Base-by-base conservation (phyloP, 169 alveolate genomes). In the Eimeria sp. region DNA sequence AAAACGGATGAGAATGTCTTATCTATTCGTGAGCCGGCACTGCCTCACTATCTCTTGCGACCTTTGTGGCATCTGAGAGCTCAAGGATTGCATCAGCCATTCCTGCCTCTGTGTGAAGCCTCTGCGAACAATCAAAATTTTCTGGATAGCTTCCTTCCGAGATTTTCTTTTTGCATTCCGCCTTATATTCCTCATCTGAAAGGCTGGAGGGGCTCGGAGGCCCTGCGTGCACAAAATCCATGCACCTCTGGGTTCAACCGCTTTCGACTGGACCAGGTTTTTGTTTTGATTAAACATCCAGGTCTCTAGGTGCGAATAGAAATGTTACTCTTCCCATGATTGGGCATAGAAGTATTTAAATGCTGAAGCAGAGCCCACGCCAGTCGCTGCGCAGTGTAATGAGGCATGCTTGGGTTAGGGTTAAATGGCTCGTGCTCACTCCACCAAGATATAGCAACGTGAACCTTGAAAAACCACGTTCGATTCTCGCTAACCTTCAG, bases 71-170 rank as follows among this genome's bases (percentile, higher is more conserved):
- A 46, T 87, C 94, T 37, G 94, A 87, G 52, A 87, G 94, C 68
- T 87, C 94, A 76, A 87, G 94, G 30, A 87, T 87, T 52, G 83
- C 94, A 49, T 87, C 94, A 18, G 94, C 94, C 94, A 87, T 87
- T 16, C 94, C 94, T n/a, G 94, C 94, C 25, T 87, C 94, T 33
- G 94, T 87, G 82, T 87, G 94, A n/a, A 87, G 94, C 56, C 83
- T 66, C 80, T 64, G 83, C 30, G 83, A 87, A 43, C 94, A 87
- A 43, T 87, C 94, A 49, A 87, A 87, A 66, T 87, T 87, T 27
- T 62, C 40, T 30, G 94, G 94, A 37, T 87, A 87, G 82, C 94
- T 87, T 43, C 94, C 94, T 66, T 62, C 94, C 83, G 80, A 52
- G 43, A 87, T 64, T 87, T 64, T 87, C 66, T 87, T 87, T 25